Base-by-base conservation (phyloP, 2,329 filamentous ascomycete species). In the Zymoseptoria ardabiliae region DNA sequence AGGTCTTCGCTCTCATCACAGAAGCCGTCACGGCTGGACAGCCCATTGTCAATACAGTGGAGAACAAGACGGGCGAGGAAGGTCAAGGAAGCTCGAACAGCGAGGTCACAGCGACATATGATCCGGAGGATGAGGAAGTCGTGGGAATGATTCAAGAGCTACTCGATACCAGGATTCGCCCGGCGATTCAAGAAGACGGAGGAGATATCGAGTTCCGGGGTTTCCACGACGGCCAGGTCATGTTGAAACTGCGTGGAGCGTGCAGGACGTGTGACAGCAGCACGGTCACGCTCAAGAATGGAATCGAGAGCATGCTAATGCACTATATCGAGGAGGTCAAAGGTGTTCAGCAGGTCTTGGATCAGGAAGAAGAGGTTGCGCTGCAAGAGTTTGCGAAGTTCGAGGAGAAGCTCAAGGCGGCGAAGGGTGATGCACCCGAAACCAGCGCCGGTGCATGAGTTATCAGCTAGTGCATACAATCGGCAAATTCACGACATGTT, bases 111-210 rank as follows among this genome's bases (percentile, higher is more conserved):
- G 78, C 96, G 55, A 84, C 84, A 21, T 96, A 93, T 74, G 86
- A 93, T 68, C 91, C 96, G 72, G 87, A 95, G 63, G 94, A 99
- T 73, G 88, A 87, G 66, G 94, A 99, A 76, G 90, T 97, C 10
- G 88, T 99, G 8, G 89, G 91, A 60, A 97, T 97, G 94, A 97
- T 99, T 77, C 96, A 97, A 78, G 94, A 99, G 77, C 79, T 99
- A 30, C 81, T 99, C 41, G 94, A 99, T 76, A 99, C 94, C 23
- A 83, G 94, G 63, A 96, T 99, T 70, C 83, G 94, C 50, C 94
- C 94, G 0, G 90, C 93, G 0, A 99, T 99, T 63, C 94, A 97
- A 74, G 94, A 97, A 73, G 94, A 99, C 68, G 94, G 94, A 53
- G 94, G 94, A 52, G 94, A 99, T 73, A 97, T 99, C 70, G 94